Percentiles rank a stretch among this genome's conserved stretches.
Evolutionary conservation across 2,329 filamentous ascomycete genomes (phyloP).

Genomic region (Apiospora marii): DNA sequence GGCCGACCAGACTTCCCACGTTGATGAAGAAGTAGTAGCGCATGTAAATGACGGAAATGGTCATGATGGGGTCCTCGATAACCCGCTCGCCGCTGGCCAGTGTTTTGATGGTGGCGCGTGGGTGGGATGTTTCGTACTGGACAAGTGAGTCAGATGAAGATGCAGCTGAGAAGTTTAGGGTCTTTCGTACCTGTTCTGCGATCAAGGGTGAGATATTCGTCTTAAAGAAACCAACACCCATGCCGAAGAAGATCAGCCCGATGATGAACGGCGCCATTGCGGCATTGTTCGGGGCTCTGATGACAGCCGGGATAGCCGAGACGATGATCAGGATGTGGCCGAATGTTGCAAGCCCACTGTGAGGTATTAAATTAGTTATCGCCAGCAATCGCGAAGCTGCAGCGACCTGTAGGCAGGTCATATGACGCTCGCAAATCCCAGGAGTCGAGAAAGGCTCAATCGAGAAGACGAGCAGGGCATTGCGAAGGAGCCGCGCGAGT

Average conservation of each 20-base stretch:
- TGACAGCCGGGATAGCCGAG: slow-evolving; percentile 64
- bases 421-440: too few relatives aligned
- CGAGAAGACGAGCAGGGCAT: background rate
- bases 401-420: too few relatives aligned
- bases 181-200: slow-evolving; percentile 58
- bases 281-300: slow-evolving; percentile 55
- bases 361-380: background rate
- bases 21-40: slow-evolving; percentile 77
- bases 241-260: slow-evolving; percentile 66
- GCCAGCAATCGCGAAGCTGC: too few relatives aligned
- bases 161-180: background rate
- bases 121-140: slow-evolving; percentile 51
- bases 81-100: slow-evolving; percentile 63
- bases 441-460: too few relatives aligned
- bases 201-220: slow-evolving; percentile 71
- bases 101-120: slow-evolving; percentile 57
- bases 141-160: background rate
- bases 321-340: slow-evolving; percentile 67
- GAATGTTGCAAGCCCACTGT: slow-evolving; percentile 53
- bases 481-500: background rate
- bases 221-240: slow-evolving; percentile 73
- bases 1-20: slow-evolving; percentile 66
- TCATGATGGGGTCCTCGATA: slow-evolving; percentile 67
- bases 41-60: slow-evolving; percentile 63
- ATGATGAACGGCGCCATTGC: slow-evolving; percentile 64